Percentiles rank a stretch among this genome's conserved stretches.
Conservation (phyloP, 768 basidiomycete species). For the Boletus pseudopeckii region DNA sequence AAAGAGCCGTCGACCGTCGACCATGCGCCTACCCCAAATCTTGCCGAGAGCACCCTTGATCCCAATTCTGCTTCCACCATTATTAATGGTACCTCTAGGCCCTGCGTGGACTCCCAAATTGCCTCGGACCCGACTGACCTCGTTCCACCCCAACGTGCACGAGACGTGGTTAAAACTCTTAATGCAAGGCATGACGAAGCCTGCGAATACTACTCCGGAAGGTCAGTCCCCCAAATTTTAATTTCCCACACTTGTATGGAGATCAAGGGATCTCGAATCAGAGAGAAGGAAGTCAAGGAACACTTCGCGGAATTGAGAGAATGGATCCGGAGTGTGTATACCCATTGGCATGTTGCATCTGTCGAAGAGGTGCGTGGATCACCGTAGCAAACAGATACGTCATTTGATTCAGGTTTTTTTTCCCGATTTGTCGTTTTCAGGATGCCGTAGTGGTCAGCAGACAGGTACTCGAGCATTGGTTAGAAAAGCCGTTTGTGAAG, state of each 20-base stretch:
- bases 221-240: constrained; percentile 36
- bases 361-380: constrained; percentile 43
- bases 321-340: constrained; percentile 59
- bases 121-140: constrained; percentile 25
- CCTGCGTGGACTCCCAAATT: constrained; percentile 7
- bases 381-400: constrained; percentile 4
- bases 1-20: constrained; percentile 6
- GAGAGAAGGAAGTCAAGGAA: constrained; percentile 40
- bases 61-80: constrained; percentile 6
- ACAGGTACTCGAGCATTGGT: constrained; percentile 58
- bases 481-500: constrained; percentile 38
- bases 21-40: constrained; percentile 18
- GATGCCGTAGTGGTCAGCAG: constrained; percentile 59
- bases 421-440: constrained; percentile 32
- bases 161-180: constrained; percentile 48
- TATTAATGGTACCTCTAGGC: constrained; percentile 23
- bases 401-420: constrained; percentile 4
- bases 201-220: constrained; percentile 46
- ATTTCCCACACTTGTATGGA: constrained; percentile 14
- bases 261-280: constrained; percentile 25
- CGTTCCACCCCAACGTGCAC: constrained; percentile 53
- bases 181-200: constrained; percentile 55
- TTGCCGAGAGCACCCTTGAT: constrained; percentile 16
- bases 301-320: constrained; percentile 50
- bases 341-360: constrained; percentile 52